Evolutionary conservation across 2,329 filamentous ascomycete genomes (phyloP).

Genomic region (Alternaria sp.): DNA sequence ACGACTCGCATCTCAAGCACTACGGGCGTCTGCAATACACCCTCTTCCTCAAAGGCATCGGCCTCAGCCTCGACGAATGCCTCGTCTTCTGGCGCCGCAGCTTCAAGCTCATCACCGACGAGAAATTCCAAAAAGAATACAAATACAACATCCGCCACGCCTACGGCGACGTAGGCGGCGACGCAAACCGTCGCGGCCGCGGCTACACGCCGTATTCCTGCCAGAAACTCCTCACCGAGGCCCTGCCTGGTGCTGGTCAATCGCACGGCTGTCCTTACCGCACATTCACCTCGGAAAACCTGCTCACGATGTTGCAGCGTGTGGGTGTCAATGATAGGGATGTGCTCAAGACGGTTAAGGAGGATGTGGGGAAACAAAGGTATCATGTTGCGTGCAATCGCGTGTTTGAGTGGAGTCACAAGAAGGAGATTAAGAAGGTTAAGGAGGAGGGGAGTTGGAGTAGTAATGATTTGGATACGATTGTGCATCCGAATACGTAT

Average conservation of each 20-base stretch:
- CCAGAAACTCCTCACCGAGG: constrained; percentile 92
- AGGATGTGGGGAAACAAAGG: constrained; percentile 86
- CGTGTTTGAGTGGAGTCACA: constrained; percentile 89
- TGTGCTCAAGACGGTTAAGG: constrained; percentile 79
- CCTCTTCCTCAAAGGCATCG: constrained; percentile 95
- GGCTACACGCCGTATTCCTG: constrained; percentile 93
- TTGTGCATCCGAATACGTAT: constrained; percentile 96
- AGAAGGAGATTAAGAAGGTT: constrained; percentile 60
- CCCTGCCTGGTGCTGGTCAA: constrained; percentile 84
- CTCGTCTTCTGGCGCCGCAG: constrained; percentile 87
- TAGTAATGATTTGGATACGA: constrained; percentile 83
- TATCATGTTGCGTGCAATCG: constrained; percentile 97
- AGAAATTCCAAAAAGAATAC: constrained; percentile 97
- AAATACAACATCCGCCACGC: constrained; percentile 94
- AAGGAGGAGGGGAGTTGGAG: constrained; percentile 57
- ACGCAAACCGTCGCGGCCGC: constrained; percentile 81
- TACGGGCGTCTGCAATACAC: constrained; percentile 93
- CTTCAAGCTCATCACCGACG: constrained; percentile 88
- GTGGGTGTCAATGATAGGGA: constrained; percentile 81
- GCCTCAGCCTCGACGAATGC: constrained; percentile 88
- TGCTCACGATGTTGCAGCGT: constrained; percentile 75
- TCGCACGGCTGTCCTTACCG: constrained; percentile 96
- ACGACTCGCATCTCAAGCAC: constrained; percentile 91
- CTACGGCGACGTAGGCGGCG: constrained; percentile 95
- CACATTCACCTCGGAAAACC: constrained; percentile 88